phyloP scores from a whole-genome alignment of 768 basidiomycete species.

The Boletus tomentosulus region DNA sequence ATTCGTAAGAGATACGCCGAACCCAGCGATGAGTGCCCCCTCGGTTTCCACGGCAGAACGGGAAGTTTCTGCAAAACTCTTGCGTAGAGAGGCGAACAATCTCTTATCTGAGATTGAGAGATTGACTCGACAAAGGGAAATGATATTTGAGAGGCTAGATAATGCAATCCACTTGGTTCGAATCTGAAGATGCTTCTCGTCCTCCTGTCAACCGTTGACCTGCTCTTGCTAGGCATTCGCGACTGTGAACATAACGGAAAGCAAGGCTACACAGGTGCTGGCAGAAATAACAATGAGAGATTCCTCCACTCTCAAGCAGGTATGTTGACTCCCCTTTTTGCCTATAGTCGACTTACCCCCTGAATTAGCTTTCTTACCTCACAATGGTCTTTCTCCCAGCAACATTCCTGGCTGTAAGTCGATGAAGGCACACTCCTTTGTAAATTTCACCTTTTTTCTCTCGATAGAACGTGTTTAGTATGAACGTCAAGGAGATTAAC shows the following conservation, averaged over 20 bases:
- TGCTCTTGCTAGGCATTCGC: constrained; percentile 44
- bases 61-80: constrained; percentile 24
- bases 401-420: constrained; percentile 35
- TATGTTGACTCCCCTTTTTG: not conserved
- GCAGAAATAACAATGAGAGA: constrained; percentile 3
- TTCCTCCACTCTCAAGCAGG: constrained; percentile 19
- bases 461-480: constrained; percentile 29
- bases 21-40: constrained; percentile 41
- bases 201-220: not conserved
- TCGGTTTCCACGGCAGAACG: constrained; percentile 16
- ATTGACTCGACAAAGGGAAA: constrained; percentile 31
- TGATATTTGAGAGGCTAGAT: constrained; percentile 20
- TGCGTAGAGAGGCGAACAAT: constrained; percentile 40
- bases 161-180: constrained; percentile 27
- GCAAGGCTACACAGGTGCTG: constrained; percentile 13
- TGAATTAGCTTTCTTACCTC: constrained; percentile 45
- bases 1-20: constrained; percentile 47
- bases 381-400: constrained; percentile 58
- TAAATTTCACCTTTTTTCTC: constrained; percentile 6
- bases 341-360: not conserved
- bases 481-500: constrained; percentile 30
- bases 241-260: constrained; percentile 50
- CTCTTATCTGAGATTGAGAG: constrained; percentile 48
- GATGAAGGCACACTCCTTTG: not conserved
- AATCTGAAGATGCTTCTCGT: not conserved